Evolutionary conservation across 306 rosid genomes (phyloP), one percentile per base, ranked within the genome.

Genomic region (Vigna angularis): DNA sequence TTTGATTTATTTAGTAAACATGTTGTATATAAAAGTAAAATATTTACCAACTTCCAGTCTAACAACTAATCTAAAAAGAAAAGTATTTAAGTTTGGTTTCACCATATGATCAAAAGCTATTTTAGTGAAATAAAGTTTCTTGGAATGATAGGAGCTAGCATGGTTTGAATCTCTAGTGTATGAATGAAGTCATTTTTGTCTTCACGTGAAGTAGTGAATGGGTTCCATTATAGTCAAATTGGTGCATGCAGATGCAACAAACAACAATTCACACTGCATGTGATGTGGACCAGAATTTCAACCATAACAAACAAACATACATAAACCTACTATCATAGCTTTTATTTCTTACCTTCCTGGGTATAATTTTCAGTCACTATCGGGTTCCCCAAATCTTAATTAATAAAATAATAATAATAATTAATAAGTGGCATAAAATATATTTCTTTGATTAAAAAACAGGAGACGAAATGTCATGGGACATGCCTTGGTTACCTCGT

Each of bases 401-500:
- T 67, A 45, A 45, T 45, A 30, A 26, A 26, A 30, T 30, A 28
- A 28, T 42, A 40, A 65, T 18, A 9, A 9, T 42, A 42, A 9
- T 40, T 18, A n/a, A 65, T 67, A 45, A 12, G 11, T 17, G 24
- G 1, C 72, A 24, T 5, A 24, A 45, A 24, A 22, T 45, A 22
- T 6, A 22, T 6, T 45, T 0, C 0, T 40, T 17, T 38, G 0
- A 45, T 20, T n/a, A 52, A 50, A 64, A 69, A 26, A 5, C 45
- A 7, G 3, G 32, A 48, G 51, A 20, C 12, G 75, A 70, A 51
- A 52, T 55, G 61, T 49, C 57, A 15, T 34, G 55, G 73, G 52
- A 66, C 66, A 66, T 74, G 48, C 63, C 72, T 58, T 57, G 58
- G 63, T 75, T 58, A 24, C 50, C 48, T 73, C 84, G 80, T 70